Evolutionary conservation across 805 yeast genomes (phyloP).

Genomic region (Phaffomyces opuntiae): DNA sequence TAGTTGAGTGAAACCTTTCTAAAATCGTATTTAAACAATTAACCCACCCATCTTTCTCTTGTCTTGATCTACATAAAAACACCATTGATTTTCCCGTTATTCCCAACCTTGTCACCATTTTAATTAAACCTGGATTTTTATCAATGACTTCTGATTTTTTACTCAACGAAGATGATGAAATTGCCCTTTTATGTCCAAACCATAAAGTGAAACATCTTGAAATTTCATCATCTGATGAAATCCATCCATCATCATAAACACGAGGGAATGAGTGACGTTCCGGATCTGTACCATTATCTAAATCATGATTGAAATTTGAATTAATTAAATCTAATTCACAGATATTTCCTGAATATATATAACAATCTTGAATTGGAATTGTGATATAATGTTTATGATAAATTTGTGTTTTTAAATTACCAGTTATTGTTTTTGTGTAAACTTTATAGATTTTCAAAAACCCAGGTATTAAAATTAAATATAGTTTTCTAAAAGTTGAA

Average conservation of each 20-base stretch:
- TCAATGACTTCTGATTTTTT: background rate
- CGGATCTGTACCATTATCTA: constrained; percentile 39
- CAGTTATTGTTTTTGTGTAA: constrained; percentile 38
- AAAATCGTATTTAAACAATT: constrained; percentile 27
- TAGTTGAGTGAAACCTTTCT: constrained; percentile 24
- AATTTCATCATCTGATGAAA: constrained; percentile 69
- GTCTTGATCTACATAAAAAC: constrained; percentile 75
- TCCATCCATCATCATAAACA: constrained; percentile 77
- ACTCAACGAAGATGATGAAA: constrained; percentile 18
- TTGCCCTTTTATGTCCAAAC: constrained; percentile 60
- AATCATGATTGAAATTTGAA: constrained; percentile 26
- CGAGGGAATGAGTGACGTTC: constrained; percentile 61
- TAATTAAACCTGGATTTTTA: constrained; percentile 38
- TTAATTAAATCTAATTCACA: constrained; percentile 50
- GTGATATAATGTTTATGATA: constrained; percentile 48
- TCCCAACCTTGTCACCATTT: constrained; percentile 48
- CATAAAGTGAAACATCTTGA: constrained; percentile 76
- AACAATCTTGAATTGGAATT: constrained; percentile 60
- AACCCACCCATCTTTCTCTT: constrained; percentile 84
- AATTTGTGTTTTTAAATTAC: constrained; percentile 39
- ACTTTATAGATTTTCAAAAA: constrained; percentile 51
- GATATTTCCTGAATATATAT: constrained; percentile 64
- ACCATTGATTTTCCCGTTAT: constrained; percentile 61
- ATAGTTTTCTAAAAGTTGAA: constrained; percentile 53
- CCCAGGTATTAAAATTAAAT: constrained; percentile 66